Base-by-base conservation (phyloP, 257 asterid species). In the Rehmannia glutinosa region DNA sequence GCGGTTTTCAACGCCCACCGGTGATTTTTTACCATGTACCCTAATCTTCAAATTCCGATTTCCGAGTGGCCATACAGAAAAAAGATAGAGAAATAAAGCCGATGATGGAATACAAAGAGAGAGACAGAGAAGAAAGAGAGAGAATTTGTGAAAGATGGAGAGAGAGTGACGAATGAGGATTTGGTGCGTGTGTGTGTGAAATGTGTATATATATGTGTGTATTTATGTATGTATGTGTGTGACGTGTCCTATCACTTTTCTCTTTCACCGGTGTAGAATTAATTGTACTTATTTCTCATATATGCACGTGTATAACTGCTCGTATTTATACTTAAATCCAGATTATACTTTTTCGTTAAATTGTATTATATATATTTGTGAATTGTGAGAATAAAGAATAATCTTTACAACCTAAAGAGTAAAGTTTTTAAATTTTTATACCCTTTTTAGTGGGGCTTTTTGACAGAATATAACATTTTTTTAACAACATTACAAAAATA, bases 11-110 rank as follows among this genome's bases (percentile, higher is more conserved):
- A 16, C 35, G 27, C 28, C 38, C 50, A 63, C 62, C 36, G 54
- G 10, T 6, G 9, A 27, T 25, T 64, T 0, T 30, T 33, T 1
- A 3, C 46, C 5, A 19, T 42, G n/a, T 49, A 77, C 86, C 84
- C 90, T 85, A 80, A 74, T 68, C 59, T 67, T 45, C 61, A 39
- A 56, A 78, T 51, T 84, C 39, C 62, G 72, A 67, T 36, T 76
- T 70, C 72, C 71, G 60, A 71, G 27, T 73, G 51, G 64, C 75
- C 87, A 80, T 81, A 83, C 90, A 83, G 66, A 55, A 38, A 58
- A 19, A 54, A 36, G 77, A 75, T 68, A 69, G 62, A 56, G 45
- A 17, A 25, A 32, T 15, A 15, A 76, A 75, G 77, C 45, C 43
- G 60, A 45, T 7, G 16, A 6, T 6, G 8, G 59, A 62, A 12